Evolutionary conservation across 176 grass and related monocot species (phyloP), one percentile per base, ranked within the genome.

Genomic region (Saccharum officinarum): DNA sequence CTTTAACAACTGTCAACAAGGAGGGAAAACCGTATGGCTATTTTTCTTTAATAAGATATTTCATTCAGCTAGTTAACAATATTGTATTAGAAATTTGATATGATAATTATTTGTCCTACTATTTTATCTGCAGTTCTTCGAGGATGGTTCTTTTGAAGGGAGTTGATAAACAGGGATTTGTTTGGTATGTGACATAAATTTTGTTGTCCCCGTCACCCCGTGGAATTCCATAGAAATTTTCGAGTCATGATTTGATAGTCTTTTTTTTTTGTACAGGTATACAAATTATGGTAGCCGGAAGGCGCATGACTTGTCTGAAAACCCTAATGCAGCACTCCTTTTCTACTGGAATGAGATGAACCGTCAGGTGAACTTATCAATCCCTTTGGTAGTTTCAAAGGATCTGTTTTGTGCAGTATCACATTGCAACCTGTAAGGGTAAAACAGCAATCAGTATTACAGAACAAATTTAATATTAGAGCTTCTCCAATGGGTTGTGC

Each of bases 111-210:
- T 78, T 82, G 31, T 73, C 59, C 44, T 69, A 57, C 59, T 72
- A 42, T 60, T 66, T 55, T 66, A 25, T 91, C 20, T 77, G 46
- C 85, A 98, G 96, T 87, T 94, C 96, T 14, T 95, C 93, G 78
- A 91, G 96, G 85, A 92, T 95, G 75, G 96, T 98, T 77, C 88
- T 98, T 86, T 85, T 98, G 66, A 98, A 98, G 87, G 96, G 93
- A 60, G 60, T 90, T 82, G 91, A 98, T 87, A 89, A 94, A 49
- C 68, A 87, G 9, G 89, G 96, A 77, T 98, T 95, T 55, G 83
- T 98, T 85, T 98, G 93, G 96, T 98, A 84, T 82, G 85, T 89
- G 22, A 64, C 69, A 71, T 28, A 22, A 13, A 76, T 54, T 33
- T 47, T 82, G 69, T 72, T 79, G 11, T 67, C 79, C 49, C 47